Percentiles rank a stretch among this genome's conserved stretches.
Conservation (phyloP, 768 basidiomycete genomes). For the Boletales sp. region DNA sequence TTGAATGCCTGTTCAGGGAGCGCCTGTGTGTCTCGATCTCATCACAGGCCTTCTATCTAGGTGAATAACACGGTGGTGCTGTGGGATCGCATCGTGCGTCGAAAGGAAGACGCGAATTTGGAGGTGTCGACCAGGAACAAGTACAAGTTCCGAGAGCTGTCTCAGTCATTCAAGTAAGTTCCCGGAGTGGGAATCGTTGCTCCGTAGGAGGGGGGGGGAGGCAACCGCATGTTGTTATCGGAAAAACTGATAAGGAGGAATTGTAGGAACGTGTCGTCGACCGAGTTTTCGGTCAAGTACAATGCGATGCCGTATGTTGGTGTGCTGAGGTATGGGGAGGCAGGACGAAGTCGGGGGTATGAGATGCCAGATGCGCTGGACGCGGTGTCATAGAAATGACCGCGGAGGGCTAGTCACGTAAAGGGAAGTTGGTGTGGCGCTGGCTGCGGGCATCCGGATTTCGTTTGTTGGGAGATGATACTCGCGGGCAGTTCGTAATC, state of each 20-base stretch:
- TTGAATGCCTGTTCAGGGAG: not conserved
- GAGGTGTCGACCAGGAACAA: slow-evolving; percentile 59
- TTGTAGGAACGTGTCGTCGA: slow-evolving; percentile 59
- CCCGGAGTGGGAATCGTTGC: not conserved
- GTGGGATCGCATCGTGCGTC: slow-evolving; percentile 90
- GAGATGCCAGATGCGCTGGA: slow-evolving; percentile 32
- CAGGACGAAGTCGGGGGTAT: slow-evolving; percentile 43
- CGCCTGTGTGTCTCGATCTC: not conserved
- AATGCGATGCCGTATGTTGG: slow-evolving; percentile 92
- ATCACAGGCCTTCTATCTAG: slow-evolving; percentile 33
- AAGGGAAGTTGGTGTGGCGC: not conserved
- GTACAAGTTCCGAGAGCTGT: slow-evolving; percentile 77
- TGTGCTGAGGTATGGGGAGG: slow-evolving; percentile 73
- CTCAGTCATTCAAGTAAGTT: slow-evolving; percentile 70
- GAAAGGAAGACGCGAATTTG: slow-evolving; percentile 70
- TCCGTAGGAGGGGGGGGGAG: not conserved
- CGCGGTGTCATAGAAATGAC: slow-evolving; percentile 24
- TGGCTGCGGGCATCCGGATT: not conserved
- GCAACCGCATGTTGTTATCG: slow-evolving; percentile 17
- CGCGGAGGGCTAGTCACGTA: slow-evolving; percentile 13
- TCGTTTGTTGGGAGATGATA: too few relatives aligned
- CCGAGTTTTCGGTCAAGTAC: slow-evolving; percentile 76
- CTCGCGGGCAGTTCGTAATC: slow-evolving; percentile 5
- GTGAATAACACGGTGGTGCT: slow-evolving; percentile 76
- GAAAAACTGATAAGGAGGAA: slow-evolving; percentile 1